Evolutionary conservation across 208 protist genomes (phyloP), one percentile per base, ranked within the genome.

Genomic region (Leishmania arabica): DNA sequence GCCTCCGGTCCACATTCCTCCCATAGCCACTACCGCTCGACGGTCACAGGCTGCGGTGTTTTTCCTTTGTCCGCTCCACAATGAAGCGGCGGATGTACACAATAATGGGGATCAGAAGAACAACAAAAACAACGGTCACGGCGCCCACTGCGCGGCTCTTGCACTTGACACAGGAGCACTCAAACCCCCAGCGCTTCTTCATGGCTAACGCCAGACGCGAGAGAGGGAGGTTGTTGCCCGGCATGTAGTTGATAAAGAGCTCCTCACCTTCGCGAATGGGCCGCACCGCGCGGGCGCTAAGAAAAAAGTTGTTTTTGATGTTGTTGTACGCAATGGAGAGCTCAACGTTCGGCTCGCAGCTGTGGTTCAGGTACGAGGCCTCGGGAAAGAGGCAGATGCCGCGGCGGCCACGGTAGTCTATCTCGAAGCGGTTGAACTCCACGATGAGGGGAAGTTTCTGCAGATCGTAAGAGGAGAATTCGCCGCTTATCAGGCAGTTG

Each of bases 171-270:
- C 93, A 97, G 2, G 92, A 89, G 83, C 93, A 97, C 80, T 97
- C 93, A 76, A 97, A 97, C 27, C 93, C 93, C 92, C 93, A 97
- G 31, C 93, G 88, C 45, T 86, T 88, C 80, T 94, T 91, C 92
- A 97, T 93, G 27, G 93, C 91, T 56, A 97, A 77, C 0, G 90
- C 86, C 17, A 97, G 78, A 34, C 93, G 90, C 1, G 91, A 94
- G 24, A 97, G 47, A 1, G 93, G 93, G 11, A 95, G 77, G 31
- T 85, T 93, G 82, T 97, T 97, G 66, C 90, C 93, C 0, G 93
- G 93, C 91, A 97, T 93, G 87, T 97, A 97, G 82, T 93, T 92
- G 51, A 97, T 92, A 79, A 92, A 92, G 6, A 97, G 74, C 81
- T 97, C 93, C 68, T 97, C 91, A 40, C 93, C 93, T 65, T 93